These are phyloP conservation scores for Boeremia exigua DNA, from an alignment of 2,329 filamentous ascomycete genomes.

Conservation along the genomic window DNA sequence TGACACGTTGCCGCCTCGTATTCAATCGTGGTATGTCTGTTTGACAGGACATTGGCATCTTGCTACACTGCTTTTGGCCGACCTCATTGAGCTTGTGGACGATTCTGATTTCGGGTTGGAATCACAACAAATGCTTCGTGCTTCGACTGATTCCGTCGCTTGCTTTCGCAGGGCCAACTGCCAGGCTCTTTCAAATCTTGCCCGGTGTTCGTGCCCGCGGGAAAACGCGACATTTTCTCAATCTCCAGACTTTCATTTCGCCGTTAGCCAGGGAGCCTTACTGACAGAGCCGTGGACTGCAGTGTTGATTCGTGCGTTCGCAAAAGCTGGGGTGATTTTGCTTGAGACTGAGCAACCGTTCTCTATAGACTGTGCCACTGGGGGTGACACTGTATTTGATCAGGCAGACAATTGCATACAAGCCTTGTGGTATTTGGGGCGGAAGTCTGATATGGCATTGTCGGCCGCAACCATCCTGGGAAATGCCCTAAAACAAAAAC, in stretches of 20 bases:
- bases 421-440: constrained; percentile 62
- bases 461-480: constrained; percentile 49
- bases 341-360: constrained; percentile 44
- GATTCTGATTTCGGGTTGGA: constrained; percentile 37
- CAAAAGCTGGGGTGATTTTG: constrained; percentile 53
- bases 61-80: constrained; percentile 61
- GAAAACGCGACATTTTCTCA: constrained; percentile 37
- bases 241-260: constrained; percentile 58
- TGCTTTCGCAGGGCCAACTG: constrained; percentile 55
- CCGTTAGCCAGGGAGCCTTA: constrained; percentile 62
- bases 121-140: constrained; percentile 33
- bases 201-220: constrained; percentile 52
- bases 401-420: constrained; percentile 58
- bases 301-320: constrained; percentile 61
- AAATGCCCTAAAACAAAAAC: constrained; percentile 39
- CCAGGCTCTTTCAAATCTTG: constrained; percentile 57
- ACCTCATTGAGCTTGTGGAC: constrained; percentile 61
- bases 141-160: constrained; percentile 43
- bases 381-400: constrained; percentile 38
- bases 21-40: constrained; percentile 67
- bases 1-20: constrained; percentile 57
- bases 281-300: constrained; percentile 67
- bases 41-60: constrained; percentile 65
- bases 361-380: background rate
- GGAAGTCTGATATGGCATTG: constrained; percentile 61